Percentiles rank a stretch among this genome's conserved stretches.
phyloP scores from a whole-genome alignment of 176 grass and related monocot species.

The Oryza glumipatula region DNA sequence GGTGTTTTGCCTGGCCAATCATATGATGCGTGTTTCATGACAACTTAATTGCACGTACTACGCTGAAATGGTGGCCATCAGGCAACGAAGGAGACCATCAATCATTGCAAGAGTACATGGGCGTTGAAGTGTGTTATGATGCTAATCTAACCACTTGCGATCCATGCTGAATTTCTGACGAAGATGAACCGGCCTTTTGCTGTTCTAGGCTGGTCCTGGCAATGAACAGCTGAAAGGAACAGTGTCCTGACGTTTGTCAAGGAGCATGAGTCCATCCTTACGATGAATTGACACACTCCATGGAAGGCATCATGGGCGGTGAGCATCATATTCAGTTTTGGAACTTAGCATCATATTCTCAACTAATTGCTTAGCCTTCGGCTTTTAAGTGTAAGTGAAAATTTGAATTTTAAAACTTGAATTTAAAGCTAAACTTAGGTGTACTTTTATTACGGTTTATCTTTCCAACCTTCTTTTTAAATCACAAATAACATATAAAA shows the following conservation, averaged over 20 bases:
- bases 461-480: too few species aligned
- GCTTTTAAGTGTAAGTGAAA: too few species aligned
- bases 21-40: not conserved
- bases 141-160: not conserved
- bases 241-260: not conserved
- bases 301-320: not conserved
- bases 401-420: too few species aligned
- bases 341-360: too few species aligned
- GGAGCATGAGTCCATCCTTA: not conserved
- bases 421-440: too few species aligned
- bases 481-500: too few species aligned
- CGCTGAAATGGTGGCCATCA: not conserved
- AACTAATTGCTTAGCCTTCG: too few species aligned
- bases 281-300: too few species aligned
- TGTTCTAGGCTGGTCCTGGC: not conserved
- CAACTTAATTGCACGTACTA: not conserved
- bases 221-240: not conserved
- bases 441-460: too few species aligned
- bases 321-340: not conserved
- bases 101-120: not conserved
- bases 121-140: not conserved
- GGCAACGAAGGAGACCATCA: not conserved
- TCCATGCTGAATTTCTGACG: not conserved
- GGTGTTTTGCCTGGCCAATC: not conserved
- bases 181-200: not conserved